A percentile compares a stretch with the other conserved stretches of the same genome.
phyloP scores from a whole-genome alignment of 2,329 filamentous ascomycete genomes.

The Fusarium setosum region DNA sequence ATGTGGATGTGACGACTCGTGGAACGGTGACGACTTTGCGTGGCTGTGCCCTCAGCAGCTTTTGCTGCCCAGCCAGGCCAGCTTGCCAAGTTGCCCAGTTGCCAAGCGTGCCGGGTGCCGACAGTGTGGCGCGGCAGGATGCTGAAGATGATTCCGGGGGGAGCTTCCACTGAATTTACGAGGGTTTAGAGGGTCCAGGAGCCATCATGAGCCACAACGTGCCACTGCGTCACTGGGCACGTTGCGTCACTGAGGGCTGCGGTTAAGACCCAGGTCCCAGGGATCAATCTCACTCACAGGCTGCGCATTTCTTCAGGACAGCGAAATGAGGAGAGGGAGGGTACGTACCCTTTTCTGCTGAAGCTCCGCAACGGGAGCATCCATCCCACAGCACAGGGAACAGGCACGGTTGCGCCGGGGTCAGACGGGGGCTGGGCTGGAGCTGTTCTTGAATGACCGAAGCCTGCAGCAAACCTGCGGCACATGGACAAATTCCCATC shows the following conservation, averaged over 20 bases:
- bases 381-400: constrained; percentile 12
- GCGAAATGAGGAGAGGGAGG: not conserved
- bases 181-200: not conserved
- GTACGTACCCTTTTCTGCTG: not conserved
- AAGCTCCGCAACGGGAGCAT: constrained; percentile 9
- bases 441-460: not conserved
- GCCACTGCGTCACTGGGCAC: constrained; percentile 24
- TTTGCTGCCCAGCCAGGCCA: constrained; percentile 33
- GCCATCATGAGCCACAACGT: constrained; percentile 8
- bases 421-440: not conserved
- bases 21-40: constrained; percentile 48
- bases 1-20: constrained; percentile 22
- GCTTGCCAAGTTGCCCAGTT: constrained; percentile 1
- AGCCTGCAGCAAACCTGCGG: not conserved
- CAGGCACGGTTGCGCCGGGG: constrained; percentile 5
- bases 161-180: not conserved
- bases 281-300: constrained; percentile 27
- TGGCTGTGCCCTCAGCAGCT: constrained; percentile 38
- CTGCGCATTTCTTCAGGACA: not conserved
- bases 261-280: constrained; percentile 5
- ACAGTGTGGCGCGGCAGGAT: constrained; percentile 22
- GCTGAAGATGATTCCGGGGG: not conserved
- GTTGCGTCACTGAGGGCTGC: constrained; percentile 30
- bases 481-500: not conserved
- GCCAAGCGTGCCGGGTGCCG: constrained; percentile 30